Conservation (phyloP, 441 rosid genomes). For the Syzygium malaccense region DNA sequence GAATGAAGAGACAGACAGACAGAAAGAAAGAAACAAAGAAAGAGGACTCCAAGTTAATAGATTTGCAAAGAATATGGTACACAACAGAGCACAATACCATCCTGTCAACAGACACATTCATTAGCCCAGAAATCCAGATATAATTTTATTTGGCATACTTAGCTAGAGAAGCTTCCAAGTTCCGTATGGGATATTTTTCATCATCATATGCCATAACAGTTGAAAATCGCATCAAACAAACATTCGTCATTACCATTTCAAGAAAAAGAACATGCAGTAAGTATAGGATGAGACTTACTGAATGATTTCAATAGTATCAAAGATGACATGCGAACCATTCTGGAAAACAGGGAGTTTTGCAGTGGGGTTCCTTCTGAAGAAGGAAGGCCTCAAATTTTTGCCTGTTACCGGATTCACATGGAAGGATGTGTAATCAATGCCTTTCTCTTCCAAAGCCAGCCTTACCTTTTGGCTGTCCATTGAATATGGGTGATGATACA, state of each 20-base stretch:
- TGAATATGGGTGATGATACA: constrained; percentile 84
- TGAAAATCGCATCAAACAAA: not conserved
- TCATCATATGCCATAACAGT: not conserved
- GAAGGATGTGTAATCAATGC: constrained; percentile 81
- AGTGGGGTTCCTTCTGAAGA: constrained; percentile 64
- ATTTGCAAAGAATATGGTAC: not conserved
- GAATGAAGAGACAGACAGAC: not conserved
- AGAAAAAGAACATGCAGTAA: not conserved
- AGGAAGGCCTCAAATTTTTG: constrained; percentile 65
- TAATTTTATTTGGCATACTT: not conserved
- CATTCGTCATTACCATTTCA: not conserved
- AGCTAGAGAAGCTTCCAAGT: not conserved
- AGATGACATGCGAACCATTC: constrained; percentile 66
- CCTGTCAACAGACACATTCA: not conserved
- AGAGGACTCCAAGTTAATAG: not conserved
- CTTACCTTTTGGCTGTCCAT: constrained; percentile 86
- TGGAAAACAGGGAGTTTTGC: constrained; percentile 79
- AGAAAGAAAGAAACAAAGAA: not conserved
- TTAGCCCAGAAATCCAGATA: not conserved
- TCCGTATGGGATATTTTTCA: not conserved
- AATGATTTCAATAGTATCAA: constrained; percentile 70
- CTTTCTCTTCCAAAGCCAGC: constrained; percentile 85
- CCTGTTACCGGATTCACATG: constrained; percentile 80
- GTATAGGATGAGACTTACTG: constrained; percentile 42
- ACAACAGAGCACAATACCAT: not conserved